These are phyloP conservation scores for Neobulgaria alba DNA, from an alignment of 2,329 filamentous ascomycete species.

Conservation along the genomic window DNA sequence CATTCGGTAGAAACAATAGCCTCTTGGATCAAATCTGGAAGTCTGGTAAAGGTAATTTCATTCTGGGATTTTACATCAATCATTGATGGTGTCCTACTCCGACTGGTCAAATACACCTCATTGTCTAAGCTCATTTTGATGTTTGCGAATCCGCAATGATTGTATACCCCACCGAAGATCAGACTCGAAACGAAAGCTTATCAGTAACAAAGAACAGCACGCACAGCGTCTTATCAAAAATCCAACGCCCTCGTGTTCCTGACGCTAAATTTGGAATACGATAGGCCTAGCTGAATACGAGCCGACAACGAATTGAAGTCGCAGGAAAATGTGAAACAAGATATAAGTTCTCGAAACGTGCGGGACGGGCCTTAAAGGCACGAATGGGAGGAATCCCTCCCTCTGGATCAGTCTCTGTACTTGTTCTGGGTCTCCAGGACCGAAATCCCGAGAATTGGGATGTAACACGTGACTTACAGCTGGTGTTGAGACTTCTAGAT, in stretches of 20 bases:
- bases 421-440: too few species aligned
- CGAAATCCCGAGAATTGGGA: background rate
- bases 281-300: constrained; percentile 11
- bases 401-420: too few species aligned
- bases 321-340: constrained; percentile 9
- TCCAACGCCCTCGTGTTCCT: constrained; percentile 7
- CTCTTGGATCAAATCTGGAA: constrained; percentile 26
- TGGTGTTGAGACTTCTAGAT: too few species aligned
- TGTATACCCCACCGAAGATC: too few species aligned
- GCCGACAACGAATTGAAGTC: constrained; percentile 5
- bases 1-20: constrained; percentile 23
- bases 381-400: background rate
- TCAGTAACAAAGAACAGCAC: background rate
- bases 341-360: constrained; percentile 4
- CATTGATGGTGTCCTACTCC: constrained; percentile 20
- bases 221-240: constrained; percentile 2
- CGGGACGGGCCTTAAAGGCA: constrained; percentile 1
- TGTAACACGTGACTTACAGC: too few species aligned
- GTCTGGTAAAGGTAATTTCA: constrained; percentile 17
- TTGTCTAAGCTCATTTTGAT: constrained; percentile 13
- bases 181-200: background rate
- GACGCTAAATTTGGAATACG: constrained; percentile 12
- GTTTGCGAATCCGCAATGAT: constrained; percentile 3
- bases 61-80: constrained; percentile 22
- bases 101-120: constrained; percentile 20